Percentiles rank a stretch among this genome's conserved stretches.
Evolutionary conservation across 2,329 filamentous ascomycete genomes (phyloP).

Genomic region (Sporothrix phasma): DNA sequence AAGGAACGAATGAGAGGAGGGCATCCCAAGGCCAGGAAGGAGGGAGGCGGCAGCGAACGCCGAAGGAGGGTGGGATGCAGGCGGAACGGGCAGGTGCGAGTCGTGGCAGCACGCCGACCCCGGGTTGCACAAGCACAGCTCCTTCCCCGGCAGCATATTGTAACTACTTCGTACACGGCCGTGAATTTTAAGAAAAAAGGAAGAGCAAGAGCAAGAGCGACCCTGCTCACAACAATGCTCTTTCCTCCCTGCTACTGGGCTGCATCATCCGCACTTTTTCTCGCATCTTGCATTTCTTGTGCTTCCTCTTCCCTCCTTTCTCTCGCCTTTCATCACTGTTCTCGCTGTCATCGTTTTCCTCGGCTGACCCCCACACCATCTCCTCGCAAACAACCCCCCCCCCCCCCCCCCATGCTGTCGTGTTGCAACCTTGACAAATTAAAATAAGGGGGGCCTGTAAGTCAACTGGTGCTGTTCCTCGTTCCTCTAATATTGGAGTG

Average conservation of each 20-base stretch:
- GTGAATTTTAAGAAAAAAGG: too few relatives aligned
- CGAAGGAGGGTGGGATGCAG: not conserved
- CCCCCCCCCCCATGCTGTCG: not conserved
- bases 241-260: not conserved
- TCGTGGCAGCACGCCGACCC: not conserved
- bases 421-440: conserved; percentile 13
- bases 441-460: conserved; percentile 6
- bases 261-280: not conserved
- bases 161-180: not conserved
- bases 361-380: not conserved
- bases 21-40: too few relatives aligned
- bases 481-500: too few relatives aligned
- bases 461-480: not conserved
- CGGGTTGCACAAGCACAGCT: not conserved
- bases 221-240: not conserved
- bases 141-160: not conserved
- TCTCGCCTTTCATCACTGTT: not conserved
- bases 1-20: not conserved
- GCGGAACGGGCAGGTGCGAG: not conserved
- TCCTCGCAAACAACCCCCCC: not conserved
- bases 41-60: not conserved
- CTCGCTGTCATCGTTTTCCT: not conserved
- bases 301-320: not conserved
- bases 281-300: not conserved
- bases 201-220: not conserved